Percentiles rank a stretch among this genome's conserved stretches.
Evolutionary conservation across 441 rosid species (phyloP).

Genomic region (Lepidium campestre): DNA sequence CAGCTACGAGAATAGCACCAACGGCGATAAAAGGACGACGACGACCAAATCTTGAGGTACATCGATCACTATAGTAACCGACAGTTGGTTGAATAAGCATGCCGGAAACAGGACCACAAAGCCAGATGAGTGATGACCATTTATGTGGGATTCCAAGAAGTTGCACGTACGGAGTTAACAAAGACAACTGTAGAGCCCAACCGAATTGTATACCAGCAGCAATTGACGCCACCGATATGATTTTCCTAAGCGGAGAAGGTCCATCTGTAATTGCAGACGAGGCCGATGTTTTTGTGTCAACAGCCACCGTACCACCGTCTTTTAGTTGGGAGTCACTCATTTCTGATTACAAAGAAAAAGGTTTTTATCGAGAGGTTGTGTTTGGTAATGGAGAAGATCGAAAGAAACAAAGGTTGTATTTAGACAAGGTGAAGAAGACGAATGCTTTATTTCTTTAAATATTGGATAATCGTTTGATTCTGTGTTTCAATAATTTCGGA

Average conservation of each 20-base stretch:
- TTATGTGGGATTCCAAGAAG: constrained; percentile 78
- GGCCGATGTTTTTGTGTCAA: too few relatives aligned
- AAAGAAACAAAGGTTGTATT: not conserved
- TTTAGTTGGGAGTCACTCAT: not conserved
- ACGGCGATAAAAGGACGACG: constrained; percentile 85
- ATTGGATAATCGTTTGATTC: not conserved
- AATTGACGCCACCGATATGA: constrained; percentile 56
- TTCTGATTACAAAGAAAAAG: not conserved
- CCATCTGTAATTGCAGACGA: not conserved
- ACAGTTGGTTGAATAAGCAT: constrained; percentile 82
- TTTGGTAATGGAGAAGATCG: not conserved
- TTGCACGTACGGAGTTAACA: constrained; percentile 86
- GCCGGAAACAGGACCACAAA: constrained; percentile 89
- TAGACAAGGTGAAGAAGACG: not conserved
- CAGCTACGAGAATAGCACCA: constrained; percentile 50
- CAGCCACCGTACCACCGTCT: too few relatives aligned
- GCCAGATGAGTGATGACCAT: constrained; percentile 88
- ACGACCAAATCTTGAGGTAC: constrained; percentile 76
- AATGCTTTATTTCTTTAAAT: not conserved
- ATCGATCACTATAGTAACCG: constrained; percentile 74
- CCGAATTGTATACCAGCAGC: constrained; percentile 94
- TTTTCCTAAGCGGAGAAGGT: constrained; percentile 34
- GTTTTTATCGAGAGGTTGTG: not conserved
- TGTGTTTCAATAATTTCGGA: not conserved
- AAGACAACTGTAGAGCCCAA: constrained; percentile 86